These are phyloP conservation scores for Cutaneotrichosporon cavernicola DNA, from an alignment of 1,284 basidiomycete genomes.

Conservation along the genomic window DNA sequence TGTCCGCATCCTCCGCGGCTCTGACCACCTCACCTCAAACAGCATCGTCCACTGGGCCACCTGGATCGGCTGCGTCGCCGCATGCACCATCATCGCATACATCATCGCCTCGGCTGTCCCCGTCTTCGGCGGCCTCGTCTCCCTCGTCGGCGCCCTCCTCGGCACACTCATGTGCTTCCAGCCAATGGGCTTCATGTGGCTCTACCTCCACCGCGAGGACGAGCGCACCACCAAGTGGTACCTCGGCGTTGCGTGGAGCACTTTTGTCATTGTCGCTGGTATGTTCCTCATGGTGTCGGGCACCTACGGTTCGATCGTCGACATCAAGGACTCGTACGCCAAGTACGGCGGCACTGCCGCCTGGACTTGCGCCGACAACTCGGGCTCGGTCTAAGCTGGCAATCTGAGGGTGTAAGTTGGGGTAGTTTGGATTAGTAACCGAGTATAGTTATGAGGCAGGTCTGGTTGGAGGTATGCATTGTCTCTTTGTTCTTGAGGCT, in stretches of 20 bases:
- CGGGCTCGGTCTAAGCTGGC: conserved; percentile 7
- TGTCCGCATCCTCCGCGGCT: conserved; percentile 39
- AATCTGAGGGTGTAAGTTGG: not conserved
- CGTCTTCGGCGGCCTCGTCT: conserved; percentile 33
- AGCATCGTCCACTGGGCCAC: conserved; percentile 38
- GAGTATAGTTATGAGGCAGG: not conserved
- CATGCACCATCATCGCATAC: conserved; percentile 30
- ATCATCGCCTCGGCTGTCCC: conserved; percentile 30
- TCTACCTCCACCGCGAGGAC: conserved; percentile 23
- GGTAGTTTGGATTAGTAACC: not conserved
- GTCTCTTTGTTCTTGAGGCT: not conserved
- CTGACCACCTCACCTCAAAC: conserved; percentile 39
- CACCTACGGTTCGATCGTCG: conserved; percentile 31
- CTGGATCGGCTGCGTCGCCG: conserved; percentile 38
- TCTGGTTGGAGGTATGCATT: not conserved
- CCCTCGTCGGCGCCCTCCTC: conserved; percentile 36
- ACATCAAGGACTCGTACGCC: conserved; percentile 19
- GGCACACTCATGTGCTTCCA: conserved; percentile 26
- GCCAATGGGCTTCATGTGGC: conserved; percentile 38
- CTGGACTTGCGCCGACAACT: conserved; percentile 33
- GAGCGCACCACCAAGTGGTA: conserved; percentile 19
- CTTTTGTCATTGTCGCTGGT: conserved; percentile 30
- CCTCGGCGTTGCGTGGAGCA: conserved; percentile 27
- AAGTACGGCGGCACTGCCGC: conserved; percentile 16
- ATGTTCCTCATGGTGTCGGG: conserved; percentile 36